Conservation (phyloP, 108 stramenopile genomes). For the Skeletonema costatum region DNA sequence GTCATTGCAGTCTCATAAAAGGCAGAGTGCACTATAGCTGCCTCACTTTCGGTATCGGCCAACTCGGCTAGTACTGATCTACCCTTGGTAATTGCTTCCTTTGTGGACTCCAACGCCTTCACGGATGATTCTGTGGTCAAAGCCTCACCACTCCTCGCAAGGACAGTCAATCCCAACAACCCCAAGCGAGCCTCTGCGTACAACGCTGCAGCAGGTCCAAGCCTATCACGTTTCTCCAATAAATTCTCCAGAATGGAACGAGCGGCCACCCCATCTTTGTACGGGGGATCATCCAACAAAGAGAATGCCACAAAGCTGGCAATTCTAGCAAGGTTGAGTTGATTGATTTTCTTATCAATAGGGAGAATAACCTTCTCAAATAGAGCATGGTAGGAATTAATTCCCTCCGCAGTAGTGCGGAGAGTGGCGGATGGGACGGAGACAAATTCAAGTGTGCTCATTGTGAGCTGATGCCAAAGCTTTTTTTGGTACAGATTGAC, state of each 20-base stretch:
- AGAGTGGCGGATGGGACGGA: constrained; percentile 32
- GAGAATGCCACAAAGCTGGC: constrained; percentile 72
- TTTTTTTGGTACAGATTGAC: constrained; percentile 68
- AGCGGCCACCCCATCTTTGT: constrained; percentile 46
- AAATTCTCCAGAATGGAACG: constrained; percentile 55
- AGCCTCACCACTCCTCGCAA: constrained; percentile 30
- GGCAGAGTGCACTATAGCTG: constrained; percentile 88
- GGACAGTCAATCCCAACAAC: constrained; percentile 53
- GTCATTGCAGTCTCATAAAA: constrained; percentile 89
- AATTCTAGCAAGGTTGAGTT: constrained; percentile 87
- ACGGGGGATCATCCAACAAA: constrained; percentile 36
- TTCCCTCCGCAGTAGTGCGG: constrained; percentile 46
- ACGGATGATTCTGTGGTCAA: constrained; percentile 36
- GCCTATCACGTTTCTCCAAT: constrained; percentile 32
- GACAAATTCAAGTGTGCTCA: constrained; percentile 73
- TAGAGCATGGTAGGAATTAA: constrained; percentile 66
- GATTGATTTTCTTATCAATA: constrained; percentile 85
- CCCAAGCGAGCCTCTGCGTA: constrained; percentile 71
- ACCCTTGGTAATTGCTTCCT: constrained; percentile 60
- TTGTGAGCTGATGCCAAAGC: constrained; percentile 97
- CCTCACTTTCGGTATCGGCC: constrained; percentile 44
- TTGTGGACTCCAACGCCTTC: constrained; percentile 48
- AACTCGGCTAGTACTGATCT: constrained; percentile 62
- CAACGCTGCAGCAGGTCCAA: constrained; percentile 66
- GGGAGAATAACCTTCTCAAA: constrained; percentile 60